Evolutionary conservation across 345 rosid species (phyloP).

Genomic region (Bruguiera parviflora): DNA sequence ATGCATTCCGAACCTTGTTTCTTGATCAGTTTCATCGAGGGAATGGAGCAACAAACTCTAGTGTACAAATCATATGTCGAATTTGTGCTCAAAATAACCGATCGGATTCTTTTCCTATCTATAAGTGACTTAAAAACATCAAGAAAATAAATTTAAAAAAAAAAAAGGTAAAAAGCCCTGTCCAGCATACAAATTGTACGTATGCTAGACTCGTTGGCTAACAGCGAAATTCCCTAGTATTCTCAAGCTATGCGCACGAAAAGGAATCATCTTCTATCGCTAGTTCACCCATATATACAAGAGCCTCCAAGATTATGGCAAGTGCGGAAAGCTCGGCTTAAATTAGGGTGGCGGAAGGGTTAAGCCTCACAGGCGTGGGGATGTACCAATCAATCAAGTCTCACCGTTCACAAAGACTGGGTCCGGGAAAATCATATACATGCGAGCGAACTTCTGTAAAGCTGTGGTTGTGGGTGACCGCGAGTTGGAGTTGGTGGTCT

Average conservation of each 20-base stretch:
- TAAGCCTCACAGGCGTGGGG: background rate
- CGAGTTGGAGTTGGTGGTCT: conserved; percentile 99
- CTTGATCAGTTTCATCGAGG: too few species aligned
- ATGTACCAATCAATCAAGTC: background rate
- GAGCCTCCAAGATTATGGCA: conserved; percentile 3
- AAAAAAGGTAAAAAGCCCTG: conserved; percentile 9
- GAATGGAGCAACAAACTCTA: background rate
- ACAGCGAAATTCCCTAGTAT: conserved; percentile 17
- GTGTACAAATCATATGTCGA: background rate
- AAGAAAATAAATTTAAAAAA: background rate
- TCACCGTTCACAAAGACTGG: conserved; percentile 6
- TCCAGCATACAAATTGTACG: conserved; percentile 16
- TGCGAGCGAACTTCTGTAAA: conserved; percentile 88
- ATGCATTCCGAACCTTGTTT: too few species aligned
- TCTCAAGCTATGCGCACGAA: conserved; percentile 17
- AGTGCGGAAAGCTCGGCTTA: conserved; percentile 5
- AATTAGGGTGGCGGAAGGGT: background rate
- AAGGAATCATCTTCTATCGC: conserved; percentile 5
- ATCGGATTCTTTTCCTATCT: background rate
- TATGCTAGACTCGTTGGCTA: conserved; percentile 22
- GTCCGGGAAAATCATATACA: conserved; percentile 50
- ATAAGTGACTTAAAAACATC: conserved; percentile 3
- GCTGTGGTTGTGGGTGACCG: conserved; percentile 93
- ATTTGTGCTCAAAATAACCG: conserved; percentile 8
- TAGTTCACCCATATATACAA: conserved; percentile 18